A percentile compares a stretch with the other conserved stretches of the same genome.
Conservation (phyloP, 768 basidiomycete species). For the Mycena crocata region DNA sequence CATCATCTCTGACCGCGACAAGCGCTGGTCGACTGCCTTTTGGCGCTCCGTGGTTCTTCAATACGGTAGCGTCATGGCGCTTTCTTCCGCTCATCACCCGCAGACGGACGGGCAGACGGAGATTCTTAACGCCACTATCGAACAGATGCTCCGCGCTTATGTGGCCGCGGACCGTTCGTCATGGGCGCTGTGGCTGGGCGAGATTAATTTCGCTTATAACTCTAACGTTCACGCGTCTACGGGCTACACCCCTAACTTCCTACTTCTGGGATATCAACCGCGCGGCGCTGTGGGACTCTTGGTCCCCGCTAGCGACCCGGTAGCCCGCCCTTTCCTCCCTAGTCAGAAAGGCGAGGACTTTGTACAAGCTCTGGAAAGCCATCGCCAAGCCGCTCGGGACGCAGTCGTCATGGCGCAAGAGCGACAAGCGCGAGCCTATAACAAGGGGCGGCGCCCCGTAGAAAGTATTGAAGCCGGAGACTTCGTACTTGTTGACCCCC, state of each 20-base stretch:
- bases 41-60: no score
- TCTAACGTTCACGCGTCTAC: slow-evolving; percentile 25
- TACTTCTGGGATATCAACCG: no score
- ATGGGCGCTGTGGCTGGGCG: slow-evolving; percentile 33
- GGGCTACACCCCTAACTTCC: no score
- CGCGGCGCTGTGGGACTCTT: slow-evolving; percentile 13
- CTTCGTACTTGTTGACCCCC: slow-evolving; percentile 33
- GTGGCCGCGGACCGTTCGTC: background rate
- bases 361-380: background rate
- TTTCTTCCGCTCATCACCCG: no score
- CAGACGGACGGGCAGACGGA: no score
- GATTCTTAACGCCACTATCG: no score
- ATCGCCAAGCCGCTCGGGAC: slow-evolving; percentile 28
- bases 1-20: no score
- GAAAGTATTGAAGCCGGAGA: background rate
- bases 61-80: no score
- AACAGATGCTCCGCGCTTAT: no score
- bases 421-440: slow-evolving; percentile 23
- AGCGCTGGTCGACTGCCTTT: no score
- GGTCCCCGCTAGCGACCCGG: background rate
- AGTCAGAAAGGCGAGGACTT: slow-evolving; percentile 18
- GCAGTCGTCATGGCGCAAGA: no score
- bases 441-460: slow-evolving; percentile 31
- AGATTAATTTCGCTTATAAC: slow-evolving; percentile 46
- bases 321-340: slow-evolving; percentile 12